Evolutionary conservation across 2,329 filamentous ascomycete species (phyloP).

Genomic region (Trichoderma arundinaceum): DNA sequence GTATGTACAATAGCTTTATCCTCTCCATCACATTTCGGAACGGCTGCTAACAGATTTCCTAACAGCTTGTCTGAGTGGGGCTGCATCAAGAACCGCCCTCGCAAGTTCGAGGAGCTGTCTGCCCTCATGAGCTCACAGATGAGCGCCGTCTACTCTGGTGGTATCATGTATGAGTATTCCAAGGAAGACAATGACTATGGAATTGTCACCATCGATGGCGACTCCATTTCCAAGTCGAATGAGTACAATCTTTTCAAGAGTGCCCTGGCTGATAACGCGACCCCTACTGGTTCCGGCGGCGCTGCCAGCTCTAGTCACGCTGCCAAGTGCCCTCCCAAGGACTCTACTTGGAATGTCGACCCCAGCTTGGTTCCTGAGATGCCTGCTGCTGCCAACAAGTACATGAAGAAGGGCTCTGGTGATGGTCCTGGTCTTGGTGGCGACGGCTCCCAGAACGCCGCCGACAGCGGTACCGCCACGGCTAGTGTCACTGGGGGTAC

Average conservation of each 20-base stretch:
- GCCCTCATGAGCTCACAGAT: constrained; percentile 83
- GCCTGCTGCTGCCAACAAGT: constrained; percentile 57
- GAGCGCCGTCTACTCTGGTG: constrained; percentile 90
- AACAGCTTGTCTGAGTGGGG: constrained; percentile 87
- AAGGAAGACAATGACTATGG: constrained; percentile 80
- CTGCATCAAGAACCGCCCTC: constrained; percentile 76
- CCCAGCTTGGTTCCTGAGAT: constrained; percentile 58
- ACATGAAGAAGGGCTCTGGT: constrained; percentile 60
- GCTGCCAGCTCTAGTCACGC: constrained; percentile 54
- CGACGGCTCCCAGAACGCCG: constrained; percentile 59
- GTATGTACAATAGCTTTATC: constrained; percentile 42
- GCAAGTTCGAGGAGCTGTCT: constrained; percentile 78
- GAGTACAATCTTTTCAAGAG: constrained; percentile 66
- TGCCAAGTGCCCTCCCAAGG: constrained; percentile 56
- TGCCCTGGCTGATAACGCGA: constrained; percentile 56
- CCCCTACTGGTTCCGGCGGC: constrained; percentile 58
- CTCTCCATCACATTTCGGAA: background rate
- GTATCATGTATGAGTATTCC: constrained; percentile 94
- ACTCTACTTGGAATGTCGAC: constrained; percentile 58
- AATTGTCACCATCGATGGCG: constrained; percentile 69
- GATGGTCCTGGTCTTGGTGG: constrained; percentile 59
- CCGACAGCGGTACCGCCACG: constrained; percentile 54
- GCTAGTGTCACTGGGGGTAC: constrained; percentile 46
- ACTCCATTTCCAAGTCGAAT: constrained; percentile 57
- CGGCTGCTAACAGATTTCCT: background rate